These are phyloP conservation scores for Sporothrix pseudoabietina DNA, from an alignment of 2,329 filamentous ascomycete genomes.

Conservation along the genomic window DNA sequence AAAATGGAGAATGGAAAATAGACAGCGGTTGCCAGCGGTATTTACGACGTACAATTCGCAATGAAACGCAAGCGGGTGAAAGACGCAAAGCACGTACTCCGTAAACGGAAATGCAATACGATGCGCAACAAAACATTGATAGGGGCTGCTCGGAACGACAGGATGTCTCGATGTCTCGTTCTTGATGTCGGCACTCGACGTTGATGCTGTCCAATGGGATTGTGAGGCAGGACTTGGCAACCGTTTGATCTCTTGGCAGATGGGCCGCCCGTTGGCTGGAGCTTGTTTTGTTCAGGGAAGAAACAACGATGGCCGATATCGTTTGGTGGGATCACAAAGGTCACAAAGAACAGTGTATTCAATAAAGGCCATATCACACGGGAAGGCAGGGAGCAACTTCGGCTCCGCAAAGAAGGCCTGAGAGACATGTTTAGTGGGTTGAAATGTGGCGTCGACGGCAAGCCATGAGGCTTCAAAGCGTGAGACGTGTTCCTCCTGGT, in stretches of 20 bases:
- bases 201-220: neutral
- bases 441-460: too few species aligned
- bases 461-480: too few species aligned
- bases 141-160: neutral
- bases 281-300: neutral
- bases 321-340: neutral
- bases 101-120: neutral
- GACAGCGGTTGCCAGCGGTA: neutral
- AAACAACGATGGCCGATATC: neutral
- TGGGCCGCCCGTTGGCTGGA: neutral
- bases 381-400: neutral
- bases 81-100: neutral
- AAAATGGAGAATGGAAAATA: constrained; percentile 12
- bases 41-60: neutral
- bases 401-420: neutral
- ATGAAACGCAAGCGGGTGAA: neutral
- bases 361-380: neutral
- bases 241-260: neutral
- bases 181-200: neutral
- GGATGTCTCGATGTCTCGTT: neutral
- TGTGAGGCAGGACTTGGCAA: neutral
- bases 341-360: neutral
- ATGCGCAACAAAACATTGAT: neutral
- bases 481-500: too few species aligned
- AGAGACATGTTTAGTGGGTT: neutral